These are phyloP conservation scores for Physcomitrellopsis africana DNA, from an alignment of 225 moss, liverwort and hornwort species.

Conservation along the genomic window DNA sequence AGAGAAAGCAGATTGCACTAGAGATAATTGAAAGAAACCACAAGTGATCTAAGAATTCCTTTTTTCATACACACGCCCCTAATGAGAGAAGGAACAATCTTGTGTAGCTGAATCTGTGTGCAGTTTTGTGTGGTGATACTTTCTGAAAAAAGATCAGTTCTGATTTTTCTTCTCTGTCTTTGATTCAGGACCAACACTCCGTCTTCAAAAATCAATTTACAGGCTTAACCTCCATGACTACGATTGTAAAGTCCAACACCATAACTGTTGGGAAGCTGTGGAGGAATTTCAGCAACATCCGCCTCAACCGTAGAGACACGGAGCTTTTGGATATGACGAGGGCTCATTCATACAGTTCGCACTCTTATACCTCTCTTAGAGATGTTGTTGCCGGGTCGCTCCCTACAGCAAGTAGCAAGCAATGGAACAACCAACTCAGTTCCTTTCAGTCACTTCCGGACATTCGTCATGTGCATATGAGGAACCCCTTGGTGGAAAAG, in stretches of 20 bases:
- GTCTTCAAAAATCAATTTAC: not conserved
- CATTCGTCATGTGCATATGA: constrained; percentile 57
- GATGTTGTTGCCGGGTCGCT: constrained; percentile 44
- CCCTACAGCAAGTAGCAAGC: constrained; percentile 26
- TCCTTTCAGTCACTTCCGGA: constrained; percentile 50
- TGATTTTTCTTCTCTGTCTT: not conserved
- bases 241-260: constrained; percentile 50
- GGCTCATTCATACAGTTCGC: constrained; percentile 30
- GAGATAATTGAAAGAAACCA: not conserved
- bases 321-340: constrained; percentile 62
- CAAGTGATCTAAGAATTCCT: too few relatives aligned
- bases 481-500: constrained; percentile 64
- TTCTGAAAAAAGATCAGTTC: not conserved
- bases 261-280: constrained; percentile 41
- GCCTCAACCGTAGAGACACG: constrained; percentile 32
- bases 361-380: constrained; percentile 56
- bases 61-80: not conserved
- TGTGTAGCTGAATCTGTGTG: not conserved
- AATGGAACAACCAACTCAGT: constrained; percentile 39
- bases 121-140: not conserved
- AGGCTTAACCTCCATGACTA: constrained; percentile 41
- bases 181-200: constrained; percentile 10
- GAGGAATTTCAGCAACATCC: constrained; percentile 42
- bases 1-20: not conserved
- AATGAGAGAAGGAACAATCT: not conserved